Base-by-base conservation (phyloP, 208 protist genomes). In the Acanthamoeba royreba region DNA sequence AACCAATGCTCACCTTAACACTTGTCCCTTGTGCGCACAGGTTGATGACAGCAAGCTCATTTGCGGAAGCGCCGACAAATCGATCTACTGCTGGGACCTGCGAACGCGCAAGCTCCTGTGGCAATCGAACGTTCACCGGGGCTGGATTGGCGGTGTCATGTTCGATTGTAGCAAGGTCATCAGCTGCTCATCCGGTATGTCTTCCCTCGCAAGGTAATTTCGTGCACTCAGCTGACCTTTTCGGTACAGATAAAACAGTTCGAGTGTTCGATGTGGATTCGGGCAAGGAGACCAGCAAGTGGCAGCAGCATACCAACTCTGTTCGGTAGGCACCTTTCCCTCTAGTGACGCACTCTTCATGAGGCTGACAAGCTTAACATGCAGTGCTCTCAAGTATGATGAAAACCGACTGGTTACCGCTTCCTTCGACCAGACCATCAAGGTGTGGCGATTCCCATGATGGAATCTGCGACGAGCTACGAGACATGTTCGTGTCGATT, bases 371-470 rank as follows among this genome's bases (percentile, higher is more conserved):
- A n/a, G n/a, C n/a, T n/a, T 28, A 46, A 47, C 38, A 81, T 7
- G 28, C 42, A 86, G 77, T 15, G 46, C 77, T 0, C 46, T 86
- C 45, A 49, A 86, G 46, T 86, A 58, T n/a, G 46, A 86, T 7
- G 77, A 86, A 35, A 55, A 86, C 42, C 42, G 45, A 2, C 38
- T 86, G 42, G 77, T 86, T 38, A 86, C 77, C 31, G 77, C 45
- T n/a, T 86, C 77, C 43, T 86, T 86, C 43, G 77, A 86, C 19
- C 42, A 49, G 46, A 86, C 77, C 13, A 86, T 86, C 77, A 86
- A 86, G 46, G 77, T 86, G 42, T 86, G 77, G 77, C 31, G 43
- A 38, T 86, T 86, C 35, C 66, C 66, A 17, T 77, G 66, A 77
- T n/a, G n/a, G n/a, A n/a, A n/a, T n/a, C n/a, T n/a, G n/a, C n/a